A percentile compares a stretch with the other conserved stretches of the same genome.
Evolutionary conservation across 1,139 yeast species (phyloP).

Genomic region (Suhomyces atakaporum): DNA sequence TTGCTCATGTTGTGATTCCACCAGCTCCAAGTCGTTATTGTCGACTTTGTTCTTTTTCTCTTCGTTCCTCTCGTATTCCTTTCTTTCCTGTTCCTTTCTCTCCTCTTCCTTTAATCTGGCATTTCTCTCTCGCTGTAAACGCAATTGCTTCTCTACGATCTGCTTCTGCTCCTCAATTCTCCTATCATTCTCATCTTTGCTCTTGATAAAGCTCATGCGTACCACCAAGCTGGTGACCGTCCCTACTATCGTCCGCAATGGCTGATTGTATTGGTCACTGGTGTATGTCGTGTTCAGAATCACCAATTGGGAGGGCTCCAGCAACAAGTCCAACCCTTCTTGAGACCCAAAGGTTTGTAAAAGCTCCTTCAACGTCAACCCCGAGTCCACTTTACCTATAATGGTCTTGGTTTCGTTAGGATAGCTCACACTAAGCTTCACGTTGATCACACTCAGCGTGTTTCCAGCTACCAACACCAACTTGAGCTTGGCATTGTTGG

Average conservation of each 20-base stretch:
- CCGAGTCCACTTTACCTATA: slow-evolving; percentile 13
- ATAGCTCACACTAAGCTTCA: slow-evolving; percentile 15
- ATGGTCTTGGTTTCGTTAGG: slow-evolving; percentile 9
- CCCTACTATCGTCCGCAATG: slow-evolving; percentile 16
- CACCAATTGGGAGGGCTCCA: slow-evolving; percentile 12
- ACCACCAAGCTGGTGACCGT: slow-evolving; percentile 22
- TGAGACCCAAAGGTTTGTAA: slow-evolving; percentile 11
- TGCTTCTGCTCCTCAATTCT: slow-evolving; percentile 22
- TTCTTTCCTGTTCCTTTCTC: slow-evolving; percentile 10
- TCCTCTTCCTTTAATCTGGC: slow-evolving; percentile 11
- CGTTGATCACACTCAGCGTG: slow-evolving; percentile 9
- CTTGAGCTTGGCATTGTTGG: slow-evolving; percentile 34
- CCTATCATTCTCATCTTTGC: slow-evolving; percentile 13
- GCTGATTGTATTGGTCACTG: slow-evolving; percentile 9
- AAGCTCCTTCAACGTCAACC: slow-evolving; percentile 10
- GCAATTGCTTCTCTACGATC: slow-evolving; percentile 23
- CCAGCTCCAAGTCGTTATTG: neutral
- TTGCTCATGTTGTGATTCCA: neutral
- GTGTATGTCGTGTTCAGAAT: slow-evolving; percentile 15
- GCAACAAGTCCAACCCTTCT: slow-evolving; percentile 10
- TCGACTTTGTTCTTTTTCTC: slow-evolving; percentile 1
- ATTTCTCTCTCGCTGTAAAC: slow-evolving; percentile 19
- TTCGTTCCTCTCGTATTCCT: slow-evolving; percentile 4
- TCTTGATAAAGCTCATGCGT: slow-evolving; percentile 22
- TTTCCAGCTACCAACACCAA: slow-evolving; percentile 20